Evolutionary conservation across 129 eudicot species (phyloP), one percentile per base, ranked within the genome.

Genomic region (Flaveria ramosissima): DNA sequence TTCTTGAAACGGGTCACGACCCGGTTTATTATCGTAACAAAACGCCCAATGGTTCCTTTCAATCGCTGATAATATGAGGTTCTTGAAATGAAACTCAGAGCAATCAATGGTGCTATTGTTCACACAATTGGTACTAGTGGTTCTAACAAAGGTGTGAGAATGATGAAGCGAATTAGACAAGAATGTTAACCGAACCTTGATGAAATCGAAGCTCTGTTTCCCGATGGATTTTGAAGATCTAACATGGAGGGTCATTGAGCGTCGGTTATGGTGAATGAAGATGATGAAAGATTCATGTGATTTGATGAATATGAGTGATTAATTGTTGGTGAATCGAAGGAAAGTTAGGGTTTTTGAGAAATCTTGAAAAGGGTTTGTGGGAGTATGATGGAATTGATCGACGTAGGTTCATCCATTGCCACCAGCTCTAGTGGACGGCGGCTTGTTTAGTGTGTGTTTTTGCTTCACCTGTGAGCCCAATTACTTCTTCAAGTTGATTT

Each of bases 221-320:
- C 74, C 77, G 46, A 83, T 73, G 69, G 85, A 71, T 80, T 86
- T 84, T 66, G 85, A 82, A 82, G 77, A 82, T 82, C 80, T 82
- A 55, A 81, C 85, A 86, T 83, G 88, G 84, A 89, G 89, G 87
- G 83, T 77, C 95, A 89, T 89, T 83, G 81, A 77, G 72, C 72
- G 78, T 43, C 6, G 78, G 76, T 30, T 71, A 62, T 62, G 11
- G 71, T 45, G 82, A 80, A 43, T 62, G 77, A 15, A 64, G 76
- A 47, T 36, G 69, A 63, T 26, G 70, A 30, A 45, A 57, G n/a
- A 77, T 66, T 75, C 79, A 75, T 75, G 79, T 63, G 71, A 47
- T 60, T 42, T 61, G 79, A 36, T 36, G 41, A 36, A 36, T 3
- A 36, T 4, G 4, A 6, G 62, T 20, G 70, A 23, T 69, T 20